Evolutionary conservation across 768 basidiomycete species (phyloP), one percentile per base, ranked within the genome.

Genomic region (Chalciporus pseudorubinellus): DNA sequence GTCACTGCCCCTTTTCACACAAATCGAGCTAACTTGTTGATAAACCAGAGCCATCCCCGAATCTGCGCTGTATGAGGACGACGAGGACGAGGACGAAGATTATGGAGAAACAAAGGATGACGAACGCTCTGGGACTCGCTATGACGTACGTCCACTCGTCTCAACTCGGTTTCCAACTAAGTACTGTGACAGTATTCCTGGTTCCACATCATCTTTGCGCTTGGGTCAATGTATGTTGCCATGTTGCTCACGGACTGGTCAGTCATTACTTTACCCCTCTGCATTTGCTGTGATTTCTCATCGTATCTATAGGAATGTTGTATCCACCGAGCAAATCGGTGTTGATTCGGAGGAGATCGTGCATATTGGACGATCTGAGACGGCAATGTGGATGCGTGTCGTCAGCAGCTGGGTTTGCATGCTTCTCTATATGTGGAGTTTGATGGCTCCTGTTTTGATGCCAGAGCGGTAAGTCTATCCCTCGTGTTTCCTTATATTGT

Each of bases 311-410:
- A 90, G 89, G 87, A 91, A 92, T 58, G 76, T 90, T 39, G 82
- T 89, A 20, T 83, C 81, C 51, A 82, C 80, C 58, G 68, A 73
- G 41, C 80, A 60, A 34, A 75, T 74, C 8, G 68, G 76, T 39
- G 65, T 64, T 0, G 77, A 83, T 53, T 78, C 82, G n/a, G 77
- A 82, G 48, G 73, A 80, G 39, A 83, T 88, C 55, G 86, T 98
- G 34, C 91, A 92, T 68, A 98, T 98, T 43, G 97, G 97, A 16
- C 84, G 94, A 33, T 95, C 92, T 5, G 91, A 94, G 66, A 87
- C 89, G 9, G 94, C 97, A 3, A 98, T 99, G 95, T 99, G 97
- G 97, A 98, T 98, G 92, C 78, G 97, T 4, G 82, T 98, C 28
- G 89, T 98, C 41, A 94, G 92, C 26, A 90, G 90, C 57, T 99